Conservation (phyloP, 352 stramenopile genomes). For the Phytophthora crassamura region DNA sequence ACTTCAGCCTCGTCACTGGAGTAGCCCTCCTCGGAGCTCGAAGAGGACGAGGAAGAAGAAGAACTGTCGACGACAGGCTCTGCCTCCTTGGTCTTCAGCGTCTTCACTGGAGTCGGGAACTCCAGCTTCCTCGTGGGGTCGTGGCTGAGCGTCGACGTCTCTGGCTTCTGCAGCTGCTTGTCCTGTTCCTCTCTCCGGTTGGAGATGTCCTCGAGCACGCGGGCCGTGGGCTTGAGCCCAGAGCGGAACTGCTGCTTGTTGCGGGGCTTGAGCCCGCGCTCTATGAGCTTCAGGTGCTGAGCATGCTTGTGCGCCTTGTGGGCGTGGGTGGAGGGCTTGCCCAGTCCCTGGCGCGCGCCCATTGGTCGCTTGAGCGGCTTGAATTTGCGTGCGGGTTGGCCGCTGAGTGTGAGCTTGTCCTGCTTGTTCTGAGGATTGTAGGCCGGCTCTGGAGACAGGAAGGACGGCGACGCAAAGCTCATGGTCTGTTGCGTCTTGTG, state of each 20-base stretch:
- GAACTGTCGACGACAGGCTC: slow-evolving; percentile 25
- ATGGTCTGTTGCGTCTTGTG: background rate
- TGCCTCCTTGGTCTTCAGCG: background rate
- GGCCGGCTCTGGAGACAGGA: slow-evolving; percentile 48
- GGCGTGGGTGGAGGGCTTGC: slow-evolving; percentile 4
- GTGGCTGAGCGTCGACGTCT: slow-evolving; percentile 8
- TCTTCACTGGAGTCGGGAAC: slow-evolving; percentile 54
- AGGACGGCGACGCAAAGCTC: slow-evolving; percentile 42
- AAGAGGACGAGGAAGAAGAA: slow-evolving; percentile 30
- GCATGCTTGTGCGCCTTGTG: slow-evolving; percentile 19
- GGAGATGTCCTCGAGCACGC: slow-evolving; percentile 51
- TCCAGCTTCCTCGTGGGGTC: slow-evolving; percentile 53
- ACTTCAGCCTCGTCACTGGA: slow-evolving; percentile 72
- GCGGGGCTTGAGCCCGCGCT: slow-evolving; percentile 13
- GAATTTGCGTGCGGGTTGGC: slow-evolving; percentile 40
- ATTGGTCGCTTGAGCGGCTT: slow-evolving; percentile 48
- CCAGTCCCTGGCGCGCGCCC: slow-evolving; percentile 25
- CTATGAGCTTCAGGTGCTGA: slow-evolving; percentile 40
- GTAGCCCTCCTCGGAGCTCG: slow-evolving; percentile 37
- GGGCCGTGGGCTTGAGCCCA: slow-evolving; percentile 15
- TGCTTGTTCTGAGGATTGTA: slow-evolving; percentile 33
- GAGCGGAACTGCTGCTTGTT: slow-evolving; percentile 16
- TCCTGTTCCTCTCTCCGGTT: slow-evolving; percentile 30
- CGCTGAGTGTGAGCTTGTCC: slow-evolving; percentile 48
- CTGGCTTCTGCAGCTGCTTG: slow-evolving; percentile 10